phyloP scores from a whole-genome alignment of 73 alveolate species.

The Blepharisma stoltei region DNA sequence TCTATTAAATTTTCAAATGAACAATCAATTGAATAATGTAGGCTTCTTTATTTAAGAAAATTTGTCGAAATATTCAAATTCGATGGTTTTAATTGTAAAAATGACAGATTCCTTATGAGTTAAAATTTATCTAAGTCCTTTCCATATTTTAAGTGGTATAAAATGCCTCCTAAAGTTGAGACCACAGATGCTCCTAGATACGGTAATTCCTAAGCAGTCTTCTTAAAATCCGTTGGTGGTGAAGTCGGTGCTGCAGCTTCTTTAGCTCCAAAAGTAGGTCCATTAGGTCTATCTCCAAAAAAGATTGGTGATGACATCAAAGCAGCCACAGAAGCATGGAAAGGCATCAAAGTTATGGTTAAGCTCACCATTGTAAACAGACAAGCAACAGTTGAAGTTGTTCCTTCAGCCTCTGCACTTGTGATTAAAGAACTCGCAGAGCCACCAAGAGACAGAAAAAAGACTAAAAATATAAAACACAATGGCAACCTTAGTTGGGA shows the following conservation, averaged over 20 bases:
- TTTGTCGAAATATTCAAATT: too few relatives aligned
- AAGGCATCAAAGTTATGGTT: conserved; percentile 51
- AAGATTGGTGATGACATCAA: conserved; percentile 65
- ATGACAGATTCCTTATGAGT: too few relatives aligned
- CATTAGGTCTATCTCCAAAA: conserved; percentile 69
- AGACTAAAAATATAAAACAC: conserved; percentile 35
- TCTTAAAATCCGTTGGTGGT: conserved; percentile 55
- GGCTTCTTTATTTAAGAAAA: too few relatives aligned
- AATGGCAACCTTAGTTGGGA: conserved; percentile 57
- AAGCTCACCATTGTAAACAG: conserved; percentile 53
- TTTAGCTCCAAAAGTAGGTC: conserved; percentile 71
- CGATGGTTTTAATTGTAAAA: too few relatives aligned
- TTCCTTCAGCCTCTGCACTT: conserved; percentile 66
- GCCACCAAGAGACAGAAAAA: conserved; percentile 58
- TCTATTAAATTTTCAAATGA: too few relatives aligned
- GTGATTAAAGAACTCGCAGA: conserved; percentile 51
- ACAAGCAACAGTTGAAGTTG: conserved; percentile 40
- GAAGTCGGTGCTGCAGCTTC: conserved; percentile 39
- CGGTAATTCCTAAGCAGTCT: too few relatives aligned
- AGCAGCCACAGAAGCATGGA: conserved; percentile 60
- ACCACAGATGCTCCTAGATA: too few relatives aligned
- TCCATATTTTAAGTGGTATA: too few relatives aligned
- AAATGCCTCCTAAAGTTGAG: too few relatives aligned
- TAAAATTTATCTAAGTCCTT: too few relatives aligned
- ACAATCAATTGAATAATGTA: too few relatives aligned